Conservation (phyloP, 164 flowering plant species). For the Kalanchoe fedtschenkoi region DNA sequence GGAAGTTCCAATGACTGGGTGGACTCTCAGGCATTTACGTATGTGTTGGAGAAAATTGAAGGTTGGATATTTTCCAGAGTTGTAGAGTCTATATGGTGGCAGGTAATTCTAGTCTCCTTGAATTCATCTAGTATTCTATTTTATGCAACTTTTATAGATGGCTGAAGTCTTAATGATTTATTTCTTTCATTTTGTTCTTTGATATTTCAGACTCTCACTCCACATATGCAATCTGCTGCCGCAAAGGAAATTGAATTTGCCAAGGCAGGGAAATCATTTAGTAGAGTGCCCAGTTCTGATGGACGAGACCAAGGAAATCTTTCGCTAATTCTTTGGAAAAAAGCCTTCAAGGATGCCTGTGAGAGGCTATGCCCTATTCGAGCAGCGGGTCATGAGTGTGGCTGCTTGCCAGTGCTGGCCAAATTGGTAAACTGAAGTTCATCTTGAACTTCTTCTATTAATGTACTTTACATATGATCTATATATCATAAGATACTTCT, state of each 20-base stretch:
- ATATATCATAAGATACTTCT: neutral
- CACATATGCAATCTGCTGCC: constrained; percentile 58
- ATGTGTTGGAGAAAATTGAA: constrained; percentile 69
- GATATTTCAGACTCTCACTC: constrained; percentile 46
- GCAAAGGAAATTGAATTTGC: constrained; percentile 18
- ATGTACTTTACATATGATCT: neutral
- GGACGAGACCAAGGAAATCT: constrained; percentile 36
- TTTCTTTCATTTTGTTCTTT: no score
- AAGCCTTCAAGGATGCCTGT: constrained; percentile 56
- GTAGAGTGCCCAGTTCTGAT: constrained; percentile 21
- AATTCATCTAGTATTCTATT: no score
- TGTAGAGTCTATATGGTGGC: constrained; percentile 96
- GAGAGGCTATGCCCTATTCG: constrained; percentile 67
- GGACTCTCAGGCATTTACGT: constrained; percentile 41
- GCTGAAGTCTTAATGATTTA: no score
- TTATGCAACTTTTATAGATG: neutral
- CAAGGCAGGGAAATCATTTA: constrained; percentile 16
- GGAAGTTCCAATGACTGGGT: constrained; percentile 40
- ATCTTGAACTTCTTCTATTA: neutral
- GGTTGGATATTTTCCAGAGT: constrained; percentile 83
- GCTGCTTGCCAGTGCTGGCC: constrained; percentile 52
- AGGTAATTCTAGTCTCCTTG: constrained; percentile 38
- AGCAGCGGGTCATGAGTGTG: constrained; percentile 86
- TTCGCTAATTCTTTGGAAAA: constrained; percentile 55
- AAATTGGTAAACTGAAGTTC: constrained; percentile 33